Percentiles rank a stretch among this genome's conserved stretches.
These are phyloP conservation scores for Anethum foeniculum DNA, from an alignment of 140 eudicot species.

Conservation along the genomic window DNA sequence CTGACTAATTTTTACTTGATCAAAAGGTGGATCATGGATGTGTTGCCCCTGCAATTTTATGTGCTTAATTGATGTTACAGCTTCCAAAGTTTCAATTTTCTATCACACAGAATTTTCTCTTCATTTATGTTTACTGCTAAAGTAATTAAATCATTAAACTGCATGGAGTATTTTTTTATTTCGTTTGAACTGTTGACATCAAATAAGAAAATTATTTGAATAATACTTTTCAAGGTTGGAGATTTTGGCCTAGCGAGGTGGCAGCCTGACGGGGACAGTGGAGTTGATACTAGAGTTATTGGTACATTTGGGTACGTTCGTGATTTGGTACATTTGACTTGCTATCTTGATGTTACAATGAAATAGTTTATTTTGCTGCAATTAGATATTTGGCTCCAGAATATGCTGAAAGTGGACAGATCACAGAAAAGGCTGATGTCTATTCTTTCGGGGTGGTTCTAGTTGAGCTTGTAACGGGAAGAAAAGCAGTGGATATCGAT, in stretches of 20 bases:
- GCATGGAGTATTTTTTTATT: background rate
- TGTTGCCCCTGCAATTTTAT: background rate
- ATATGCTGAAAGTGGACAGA: slow-evolving; percentile 93
- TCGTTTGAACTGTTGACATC: background rate
- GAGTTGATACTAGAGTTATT: slow-evolving; percentile 98
- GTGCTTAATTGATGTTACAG: background rate
- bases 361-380: background rate
- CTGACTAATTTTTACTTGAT: background rate
- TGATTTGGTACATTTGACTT: background rate
- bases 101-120: background rate
- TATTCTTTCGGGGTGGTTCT: slow-evolving; percentile 86
- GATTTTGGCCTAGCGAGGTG: slow-evolving; percentile 97
- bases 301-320: slow-evolving; percentile 89
- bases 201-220: background rate
- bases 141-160: background rate
- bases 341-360: background rate
- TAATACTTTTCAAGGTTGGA: slow-evolving; percentile 49
- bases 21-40: background rate
- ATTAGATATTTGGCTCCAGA: slow-evolving; percentile 91
- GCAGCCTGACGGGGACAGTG: slow-evolving; percentile 99
- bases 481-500: slow-evolving; percentile 85
- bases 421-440: slow-evolving; percentile 90
- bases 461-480: slow-evolving; percentile 86
- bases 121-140: background rate
- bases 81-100: background rate